These are phyloP conservation scores for Paramecium sonneborni DNA, from an alignment of 73 alveolate species.

Conservation along the genomic window DNA sequence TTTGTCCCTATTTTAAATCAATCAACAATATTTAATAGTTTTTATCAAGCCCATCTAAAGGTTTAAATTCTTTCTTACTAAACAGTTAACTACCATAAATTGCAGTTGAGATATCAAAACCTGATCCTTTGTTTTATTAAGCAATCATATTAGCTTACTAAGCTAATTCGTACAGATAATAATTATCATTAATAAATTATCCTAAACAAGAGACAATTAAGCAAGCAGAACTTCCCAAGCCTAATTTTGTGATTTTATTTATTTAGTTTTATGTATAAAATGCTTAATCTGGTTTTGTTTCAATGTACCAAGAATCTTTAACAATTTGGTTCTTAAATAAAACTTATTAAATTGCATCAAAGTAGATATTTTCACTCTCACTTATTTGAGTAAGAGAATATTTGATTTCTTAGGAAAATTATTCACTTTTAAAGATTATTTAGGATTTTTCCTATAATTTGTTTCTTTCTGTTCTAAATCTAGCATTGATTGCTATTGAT, in stretches of 20 bases:
- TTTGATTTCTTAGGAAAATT: not conserved
- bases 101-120: slow-evolving; percentile 47
- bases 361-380: not conserved
- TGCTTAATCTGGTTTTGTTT: not conserved
- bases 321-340: not conserved
- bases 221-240: slow-evolving; percentile 39
- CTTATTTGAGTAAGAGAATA: not conserved
- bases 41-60: not conserved
- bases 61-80: not conserved
- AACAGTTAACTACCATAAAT: slow-evolving; percentile 26
- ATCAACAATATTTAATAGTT: not conserved
- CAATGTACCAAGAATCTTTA: not conserved
- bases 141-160: not conserved
- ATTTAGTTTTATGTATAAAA: not conserved
- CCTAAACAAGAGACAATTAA: not conserved
- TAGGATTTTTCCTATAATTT: not conserved
- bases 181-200: not conserved
- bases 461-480: not conserved
- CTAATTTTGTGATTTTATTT: not conserved
- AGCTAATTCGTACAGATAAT: not conserved
- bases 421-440: not conserved
- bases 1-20: not conserved
- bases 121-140: slow-evolving; percentile 3
- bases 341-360: not conserved
- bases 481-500: not conserved